Conservation (phyloP, 2,329 filamentous ascomycete genomes). For the Fusarium citri region DNA sequence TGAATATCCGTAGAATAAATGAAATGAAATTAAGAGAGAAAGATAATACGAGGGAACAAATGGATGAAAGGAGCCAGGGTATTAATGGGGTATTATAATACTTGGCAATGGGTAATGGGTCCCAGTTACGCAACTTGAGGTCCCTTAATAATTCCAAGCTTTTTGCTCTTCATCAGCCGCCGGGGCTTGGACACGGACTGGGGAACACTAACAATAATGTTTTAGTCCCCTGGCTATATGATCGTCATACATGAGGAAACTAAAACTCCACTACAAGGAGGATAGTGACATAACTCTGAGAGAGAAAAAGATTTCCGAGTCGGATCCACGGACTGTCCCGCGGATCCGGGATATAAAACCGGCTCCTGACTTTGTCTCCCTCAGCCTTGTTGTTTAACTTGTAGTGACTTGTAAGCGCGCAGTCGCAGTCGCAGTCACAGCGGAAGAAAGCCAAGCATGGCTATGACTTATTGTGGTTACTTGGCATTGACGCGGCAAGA, state of each 20-base stretch:
- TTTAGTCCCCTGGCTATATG: neutral
- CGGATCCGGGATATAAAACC: conserved; percentile 7
- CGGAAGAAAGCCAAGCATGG: conserved; percentile 12
- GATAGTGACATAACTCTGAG: conserved; percentile 9
- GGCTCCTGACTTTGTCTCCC: neutral
- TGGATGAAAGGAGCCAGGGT: neutral
- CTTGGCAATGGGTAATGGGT: conserved; percentile 18
- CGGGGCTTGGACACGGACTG: neutral
- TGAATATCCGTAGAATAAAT: neutral
- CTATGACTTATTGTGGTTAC: neutral
- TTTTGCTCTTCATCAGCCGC: conserved; percentile 5
- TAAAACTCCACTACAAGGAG: conserved; percentile 11
- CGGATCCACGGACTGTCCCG: conserved; percentile 15
- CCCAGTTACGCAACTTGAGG: conserved; percentile 18
- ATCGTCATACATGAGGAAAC: conserved; percentile 4
- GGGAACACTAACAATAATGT: neutral
- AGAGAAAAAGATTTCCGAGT: too few species aligned
- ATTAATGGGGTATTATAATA: conserved; percentile 11
- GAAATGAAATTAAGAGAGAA: neutral
- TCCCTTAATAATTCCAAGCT: conserved; percentile 24
- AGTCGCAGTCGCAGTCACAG: neutral
- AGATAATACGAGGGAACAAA: neutral
- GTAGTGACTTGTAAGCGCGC: neutral
- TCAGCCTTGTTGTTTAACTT: conserved; percentile 14
- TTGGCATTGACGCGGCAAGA: conserved; percentile 21